Evolutionary conservation across 768 basidiomycete species (phyloP), one percentile per base, ranked within the genome.

Genomic region (Suillus cothurnatus): DNA sequence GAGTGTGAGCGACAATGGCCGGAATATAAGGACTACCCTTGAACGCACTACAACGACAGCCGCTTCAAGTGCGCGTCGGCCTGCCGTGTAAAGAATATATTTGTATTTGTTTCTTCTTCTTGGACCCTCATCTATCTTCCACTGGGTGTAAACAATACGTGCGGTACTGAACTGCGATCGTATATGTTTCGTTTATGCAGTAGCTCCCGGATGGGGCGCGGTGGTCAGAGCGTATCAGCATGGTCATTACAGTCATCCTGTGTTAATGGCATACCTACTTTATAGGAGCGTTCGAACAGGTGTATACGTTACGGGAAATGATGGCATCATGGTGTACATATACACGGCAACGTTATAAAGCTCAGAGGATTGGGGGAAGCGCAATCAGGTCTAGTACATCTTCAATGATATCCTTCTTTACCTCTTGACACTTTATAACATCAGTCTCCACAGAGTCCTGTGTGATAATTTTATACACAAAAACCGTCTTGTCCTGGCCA

Each of bases 31-130:
- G 36, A 61, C 47, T 38, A 21, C 50, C n/a, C 21, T 64, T 50
- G 61, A 64, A 32, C 61, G 59, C 17, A 62, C 47, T 21, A 49
- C 58, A 19, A 64, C 61, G 7, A 34, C 36, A n/a, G 57, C 56
- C 53, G 34, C 12, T 39, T 58, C 52, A 6, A 53, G 28, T 53
- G 19, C 57, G 19, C 60, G 52, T 34, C 49, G 64, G 9, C 61
- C 67, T 15, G 61, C 38, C 17, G 34, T 72, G n/a, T 71, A 38
- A 11, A 58, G 38, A 39, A n/a, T 9, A 7, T 34, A 1, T 34
- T 7, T 34, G 21, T 6, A 6, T 34, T 34, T 28, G 15, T 52
- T 17, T 52, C 15, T 17, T 55, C 8, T 55, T 55, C 32, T 55
- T 55, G 19, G 52, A 34, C 11, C 11, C 5, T 32, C 52, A 4